Evolutionary conservation across 345 rosid genomes (phyloP), one percentile per base, ranked within the genome.

Genomic region (Moringa oleifera): DNA sequence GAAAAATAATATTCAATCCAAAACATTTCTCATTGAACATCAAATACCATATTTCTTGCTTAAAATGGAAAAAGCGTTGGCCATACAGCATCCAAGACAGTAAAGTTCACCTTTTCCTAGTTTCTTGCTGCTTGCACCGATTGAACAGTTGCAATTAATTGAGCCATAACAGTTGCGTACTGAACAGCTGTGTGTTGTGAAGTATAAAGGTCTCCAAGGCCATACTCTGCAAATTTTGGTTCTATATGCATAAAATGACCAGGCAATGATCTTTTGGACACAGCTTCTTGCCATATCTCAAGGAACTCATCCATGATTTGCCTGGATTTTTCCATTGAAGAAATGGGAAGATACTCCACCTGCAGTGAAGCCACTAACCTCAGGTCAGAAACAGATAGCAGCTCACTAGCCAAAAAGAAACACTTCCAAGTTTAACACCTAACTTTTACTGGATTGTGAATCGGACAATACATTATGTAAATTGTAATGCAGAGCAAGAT

Each of bases 301-400:
- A 85, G 16, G 20, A 94, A 94, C 61, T 86, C 97, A 58, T 84
- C 93, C 88, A 94, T 78, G 56, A 90, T 66, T 77, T 67, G 85
- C 59, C 75, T 76, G 16, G 90, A 73, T 70, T 82, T 88, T 60
- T 90, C 96, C 54, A 90, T 69, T 18, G 95, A 94, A 36, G 93
- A 90, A 57, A 87, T 71, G 0, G 96, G 93, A 62, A 90, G 89
- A 75, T 94, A 94, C 81, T 90, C 96, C 68, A 90, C 84, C 97
- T 90, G 69, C 74, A 82, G 0, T 11, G 33, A 28, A 28, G 8
- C 33, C 33, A 28, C 33, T 8, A 28, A 28, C 8, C 8, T 28
- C n/a, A n/a, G n/a, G 8, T 28, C 33, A 28, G 8, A 2, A 28
- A 28, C 5, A 8, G 33, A 3, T 28, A 28, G n/a, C n/a, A n/a